These are phyloP conservation scores for Aphanoascus verrucosus DNA, from an alignment of 2,329 filamentous ascomycete genomes.

Conservation along the genomic window DNA sequence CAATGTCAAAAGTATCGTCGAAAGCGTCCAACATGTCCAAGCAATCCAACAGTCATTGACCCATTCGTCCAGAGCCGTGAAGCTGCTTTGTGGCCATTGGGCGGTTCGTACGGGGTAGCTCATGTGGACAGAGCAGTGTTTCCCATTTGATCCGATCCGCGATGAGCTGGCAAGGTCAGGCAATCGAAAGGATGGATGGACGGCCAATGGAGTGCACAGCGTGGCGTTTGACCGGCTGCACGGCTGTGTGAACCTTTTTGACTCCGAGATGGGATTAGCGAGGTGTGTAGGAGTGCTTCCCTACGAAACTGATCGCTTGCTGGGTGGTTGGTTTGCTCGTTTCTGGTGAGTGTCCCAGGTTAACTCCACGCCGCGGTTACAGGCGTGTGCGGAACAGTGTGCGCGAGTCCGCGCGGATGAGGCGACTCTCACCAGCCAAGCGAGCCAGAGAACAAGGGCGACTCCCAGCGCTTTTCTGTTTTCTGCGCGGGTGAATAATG, in stretches of 20 bases:
- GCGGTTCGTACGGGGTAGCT: neutral
- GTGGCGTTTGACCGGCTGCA: constrained; percentile 6
- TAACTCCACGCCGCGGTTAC: no score
- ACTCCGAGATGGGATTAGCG: constrained; percentile 4
- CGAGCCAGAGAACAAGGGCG: no score
- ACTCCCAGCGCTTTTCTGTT: no score
- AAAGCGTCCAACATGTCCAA: neutral
- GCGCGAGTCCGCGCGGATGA: no score
- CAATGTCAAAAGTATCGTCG: neutral
- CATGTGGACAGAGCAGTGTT: neutral
- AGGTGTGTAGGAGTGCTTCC: neutral
- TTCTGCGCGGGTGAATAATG: no score
- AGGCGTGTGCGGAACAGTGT: no score
- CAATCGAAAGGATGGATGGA: neutral
- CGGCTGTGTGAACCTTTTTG: constrained; percentile 3
- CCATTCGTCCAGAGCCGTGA: neutral
- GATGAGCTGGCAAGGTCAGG: constrained; percentile 6
- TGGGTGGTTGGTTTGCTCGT: no score
- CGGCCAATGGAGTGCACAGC: neutral
- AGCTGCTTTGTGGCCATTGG: neutral
- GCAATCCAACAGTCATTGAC: neutral
- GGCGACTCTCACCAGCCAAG: no score
- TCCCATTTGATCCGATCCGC: neutral
- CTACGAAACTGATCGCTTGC: neutral
- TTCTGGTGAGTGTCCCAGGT: no score